Percentiles rank a stretch among this genome's conserved stretches.
These are phyloP conservation scores for Ogataea ramenticola DNA, from an alignment of 805 yeast species.

Conservation along the genomic window DNA sequence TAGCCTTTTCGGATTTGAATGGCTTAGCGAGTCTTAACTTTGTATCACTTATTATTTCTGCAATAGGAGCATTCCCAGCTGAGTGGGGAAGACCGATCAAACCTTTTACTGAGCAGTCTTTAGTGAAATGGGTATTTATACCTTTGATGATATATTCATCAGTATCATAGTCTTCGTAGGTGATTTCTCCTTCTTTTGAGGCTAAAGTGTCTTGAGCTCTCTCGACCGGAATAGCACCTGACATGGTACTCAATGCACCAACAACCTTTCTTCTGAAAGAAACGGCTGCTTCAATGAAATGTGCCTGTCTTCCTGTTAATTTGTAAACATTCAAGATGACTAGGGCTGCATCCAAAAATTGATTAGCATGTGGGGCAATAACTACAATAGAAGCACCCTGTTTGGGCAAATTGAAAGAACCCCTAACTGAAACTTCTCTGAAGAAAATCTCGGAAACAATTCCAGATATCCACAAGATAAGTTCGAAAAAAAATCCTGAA, in stretches of 20 bases:
- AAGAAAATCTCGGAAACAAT: constrained; percentile 51
- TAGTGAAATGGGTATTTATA: constrained; percentile 55
- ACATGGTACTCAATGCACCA: constrained; percentile 68
- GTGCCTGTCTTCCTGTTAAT: constrained; percentile 59
- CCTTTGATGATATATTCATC: constrained; percentile 61
- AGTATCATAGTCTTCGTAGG: constrained; percentile 34
- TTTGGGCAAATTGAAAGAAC: constrained; percentile 63
- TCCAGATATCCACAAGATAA: constrained; percentile 22
- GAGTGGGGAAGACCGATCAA: constrained; percentile 72
- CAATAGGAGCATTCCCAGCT: constrained; percentile 68
- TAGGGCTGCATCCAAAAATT: constrained; percentile 63
- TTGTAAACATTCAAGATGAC: constrained; percentile 66
- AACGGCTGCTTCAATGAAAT: constrained; percentile 80
- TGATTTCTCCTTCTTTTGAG: constrained; percentile 45
- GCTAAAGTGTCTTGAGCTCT: constrained; percentile 81
- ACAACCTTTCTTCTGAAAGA: constrained; percentile 62
- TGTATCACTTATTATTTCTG: constrained; percentile 62
- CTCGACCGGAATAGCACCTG: constrained; percentile 83
- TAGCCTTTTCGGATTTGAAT: constrained; percentile 47
- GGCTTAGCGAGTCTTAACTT: constrained; percentile 62
- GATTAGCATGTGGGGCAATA: constrained; percentile 97
- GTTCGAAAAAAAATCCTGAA: constrained; percentile 8
- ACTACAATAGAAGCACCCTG: constrained; percentile 86
- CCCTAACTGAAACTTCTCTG: constrained; percentile 82
- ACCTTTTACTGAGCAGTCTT: constrained; percentile 58